These are phyloP conservation scores for Sporormia fimetaria DNA, from an alignment of 495 filamentous ascomycete species.

Conservation along the genomic window DNA sequence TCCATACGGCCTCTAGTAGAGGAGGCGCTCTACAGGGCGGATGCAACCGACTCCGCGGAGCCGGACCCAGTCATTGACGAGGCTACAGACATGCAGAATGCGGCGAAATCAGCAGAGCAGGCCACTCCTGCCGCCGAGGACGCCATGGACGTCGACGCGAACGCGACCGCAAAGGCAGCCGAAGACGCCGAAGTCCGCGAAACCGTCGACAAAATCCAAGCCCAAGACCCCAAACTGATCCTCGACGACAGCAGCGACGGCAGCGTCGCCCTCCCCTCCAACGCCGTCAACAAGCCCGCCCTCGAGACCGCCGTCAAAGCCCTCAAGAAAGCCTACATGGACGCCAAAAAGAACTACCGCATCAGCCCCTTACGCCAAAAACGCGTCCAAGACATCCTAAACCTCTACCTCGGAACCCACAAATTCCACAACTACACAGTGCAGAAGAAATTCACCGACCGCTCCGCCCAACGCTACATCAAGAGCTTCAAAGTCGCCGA, in stretches of 20 bases:
- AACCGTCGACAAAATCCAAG: slow-evolving; percentile 4
- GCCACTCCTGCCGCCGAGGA: background rate
- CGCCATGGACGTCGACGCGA: background rate
- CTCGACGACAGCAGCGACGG: slow-evolving; percentile 8
- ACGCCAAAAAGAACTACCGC: slow-evolving; percentile 70
- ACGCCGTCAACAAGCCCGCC: slow-evolving; percentile 19
- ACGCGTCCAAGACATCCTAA: slow-evolving; percentile 59
- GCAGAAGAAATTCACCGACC: slow-evolving; percentile 65
- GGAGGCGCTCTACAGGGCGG: slow-evolving; percentile 33
- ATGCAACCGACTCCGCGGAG: slow-evolving; percentile 27
- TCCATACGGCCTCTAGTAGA: slow-evolving; percentile 34
- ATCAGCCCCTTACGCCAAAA: slow-evolving; percentile 57
- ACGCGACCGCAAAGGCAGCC: background rate
- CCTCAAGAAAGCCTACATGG: slow-evolving; percentile 65
- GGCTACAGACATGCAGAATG: slow-evolving; percentile 24
- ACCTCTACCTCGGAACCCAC: slow-evolving; percentile 62
- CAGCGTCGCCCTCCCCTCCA: slow-evolving; percentile 9
- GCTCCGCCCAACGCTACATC: slow-evolving; percentile 77
- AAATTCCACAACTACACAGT: slow-evolving; percentile 97
- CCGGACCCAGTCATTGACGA: slow-evolving; percentile 8
- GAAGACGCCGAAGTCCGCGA: slow-evolving; percentile 6
- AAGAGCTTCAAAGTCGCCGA: slow-evolving; percentile 67
- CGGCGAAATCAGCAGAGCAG: background rate
- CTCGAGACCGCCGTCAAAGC: slow-evolving; percentile 56
- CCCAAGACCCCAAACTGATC: slow-evolving; percentile 1